A percentile compares a stretch with the other conserved stretches of the same genome.
phyloP scores from a whole-genome alignment of 768 basidiomycete species.

The Chalciporus sphaerocephalus region DNA sequence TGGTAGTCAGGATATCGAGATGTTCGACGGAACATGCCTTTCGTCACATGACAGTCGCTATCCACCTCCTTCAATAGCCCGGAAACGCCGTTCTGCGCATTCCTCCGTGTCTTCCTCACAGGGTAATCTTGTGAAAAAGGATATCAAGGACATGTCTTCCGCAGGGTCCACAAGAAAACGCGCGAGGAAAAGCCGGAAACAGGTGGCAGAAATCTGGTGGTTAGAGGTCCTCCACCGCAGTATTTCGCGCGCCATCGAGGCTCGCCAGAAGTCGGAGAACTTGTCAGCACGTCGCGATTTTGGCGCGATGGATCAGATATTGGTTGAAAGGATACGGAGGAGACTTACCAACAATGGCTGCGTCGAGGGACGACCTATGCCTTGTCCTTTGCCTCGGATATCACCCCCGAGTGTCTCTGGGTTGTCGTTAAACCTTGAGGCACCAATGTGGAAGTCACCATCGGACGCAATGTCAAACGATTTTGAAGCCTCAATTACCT shows the following conservation, averaged over 20 bases:
- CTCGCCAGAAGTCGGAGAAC: constrained; percentile 6
- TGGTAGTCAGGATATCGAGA: constrained; percentile 21
- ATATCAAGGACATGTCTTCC: constrained; percentile 1
- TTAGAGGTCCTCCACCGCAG: constrained; percentile 36
- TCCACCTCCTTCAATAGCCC: constrained; percentile 8
- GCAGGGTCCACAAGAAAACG: constrained; percentile 23
- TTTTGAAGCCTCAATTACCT: too few relatives aligned
- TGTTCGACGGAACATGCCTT: constrained; percentile 26
- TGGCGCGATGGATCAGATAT: constrained; percentile 31
- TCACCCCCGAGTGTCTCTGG: constrained; percentile 23
- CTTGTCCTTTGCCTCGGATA: constrained; percentile 20
- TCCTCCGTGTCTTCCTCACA: constrained; percentile 26
- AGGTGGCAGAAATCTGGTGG: constrained; percentile 35
- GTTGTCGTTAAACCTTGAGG: constrained; percentile 18
- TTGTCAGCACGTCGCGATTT: constrained; percentile 7
- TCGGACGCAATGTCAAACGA: background rate
- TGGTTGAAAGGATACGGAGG: constrained; percentile 32
- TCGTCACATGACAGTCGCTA: background rate
- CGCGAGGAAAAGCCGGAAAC: constrained; percentile 29
- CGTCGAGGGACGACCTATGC: constrained; percentile 16
- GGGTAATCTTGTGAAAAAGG: constrained; percentile 9
- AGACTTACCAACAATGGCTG: constrained; percentile 32
- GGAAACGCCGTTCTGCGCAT: constrained; percentile 34
- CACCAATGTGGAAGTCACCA: constrained; percentile 9
- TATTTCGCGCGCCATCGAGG: constrained; percentile 24